Evolutionary conservation across 208 protist species (phyloP).

Genomic region (Leishmania lainsoni): DNA sequence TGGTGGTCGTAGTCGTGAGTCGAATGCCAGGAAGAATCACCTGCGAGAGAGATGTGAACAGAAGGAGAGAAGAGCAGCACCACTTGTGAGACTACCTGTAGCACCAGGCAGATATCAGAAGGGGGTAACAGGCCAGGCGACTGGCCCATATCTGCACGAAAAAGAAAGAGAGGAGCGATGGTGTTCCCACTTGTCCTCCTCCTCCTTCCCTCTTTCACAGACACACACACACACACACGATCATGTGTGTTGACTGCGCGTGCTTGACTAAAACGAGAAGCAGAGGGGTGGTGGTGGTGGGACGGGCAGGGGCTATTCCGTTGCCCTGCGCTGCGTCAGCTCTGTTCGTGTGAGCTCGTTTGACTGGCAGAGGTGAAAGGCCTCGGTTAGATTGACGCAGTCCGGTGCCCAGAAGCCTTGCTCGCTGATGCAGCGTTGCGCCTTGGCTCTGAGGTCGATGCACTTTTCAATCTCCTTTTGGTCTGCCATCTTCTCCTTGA

Average conservation of each 20-base stretch:
- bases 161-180: background rate
- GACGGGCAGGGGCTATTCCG: background rate
- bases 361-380: slow-evolving; percentile 77
- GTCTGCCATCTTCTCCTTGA: slow-evolving; percentile 63
- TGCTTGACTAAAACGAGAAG: background rate
- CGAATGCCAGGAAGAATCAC: background rate
- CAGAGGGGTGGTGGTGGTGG: background rate
- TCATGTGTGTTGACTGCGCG: background rate
- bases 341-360: slow-evolving; percentile 55
- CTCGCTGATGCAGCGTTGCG: slow-evolving; percentile 75
- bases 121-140: too few relatives aligned
- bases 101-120: too few relatives aligned
- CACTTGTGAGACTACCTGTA: too few relatives aligned
- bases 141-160: background rate
- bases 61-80: background rate
- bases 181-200: too few relatives aligned
- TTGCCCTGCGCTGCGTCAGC: slow-evolving; percentile 28
- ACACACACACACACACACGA: background rate
- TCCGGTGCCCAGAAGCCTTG: slow-evolving; percentile 67
- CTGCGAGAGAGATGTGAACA: background rate
- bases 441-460: slow-evolving; percentile 53
- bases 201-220: background rate
- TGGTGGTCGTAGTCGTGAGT: background rate
- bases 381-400: slow-evolving; percentile 68
- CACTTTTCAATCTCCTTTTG: slow-evolving; percentile 80